Percentiles rank a stretch among this genome's conserved stretches.
These are phyloP conservation scores for Loxodes magnus DNA, from an alignment of 73 alveolate species.

Conservation along the genomic window DNA sequence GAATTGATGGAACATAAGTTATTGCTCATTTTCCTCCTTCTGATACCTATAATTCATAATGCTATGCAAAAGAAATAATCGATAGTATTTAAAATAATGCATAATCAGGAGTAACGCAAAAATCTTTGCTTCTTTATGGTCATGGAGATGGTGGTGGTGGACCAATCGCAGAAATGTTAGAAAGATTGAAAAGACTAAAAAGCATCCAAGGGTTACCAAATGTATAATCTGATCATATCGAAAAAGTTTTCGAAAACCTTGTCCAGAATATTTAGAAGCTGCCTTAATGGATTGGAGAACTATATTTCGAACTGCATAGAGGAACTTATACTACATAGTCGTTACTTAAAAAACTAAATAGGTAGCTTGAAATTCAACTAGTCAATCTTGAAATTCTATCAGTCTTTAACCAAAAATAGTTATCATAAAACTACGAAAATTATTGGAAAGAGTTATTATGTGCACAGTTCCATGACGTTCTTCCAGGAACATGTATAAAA, in stretches of 20 bases:
- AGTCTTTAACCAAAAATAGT: too few species aligned
- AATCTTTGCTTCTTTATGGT: conserved; percentile 29
- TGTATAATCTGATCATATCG: conserved; percentile 15
- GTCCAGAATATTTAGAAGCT: conserved; percentile 9
- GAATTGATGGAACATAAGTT: conserved; percentile 44
- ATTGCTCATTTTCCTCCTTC: conserved; percentile 50
- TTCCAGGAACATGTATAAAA: too few species aligned
- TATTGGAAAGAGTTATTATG: too few species aligned
- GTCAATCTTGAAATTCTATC: conserved; percentile 26
- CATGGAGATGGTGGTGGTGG: conserved; percentile 61
- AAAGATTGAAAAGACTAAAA: conserved; percentile 23
- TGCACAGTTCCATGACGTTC: too few species aligned
- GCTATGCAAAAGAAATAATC: conserved; percentile 16
- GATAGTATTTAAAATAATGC: conserved; percentile 17
- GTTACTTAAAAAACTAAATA: conserved; percentile 15
- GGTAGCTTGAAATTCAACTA: conserved; percentile 22
- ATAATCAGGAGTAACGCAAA: conserved; percentile 31
- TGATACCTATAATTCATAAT: conserved; percentile 31
- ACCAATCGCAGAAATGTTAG: conserved; percentile 25
- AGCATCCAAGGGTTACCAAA: conserved; percentile 41
- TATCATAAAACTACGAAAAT: too few species aligned
- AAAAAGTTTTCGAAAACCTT: conserved; percentile 21
- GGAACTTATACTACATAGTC: conserved; percentile 42
- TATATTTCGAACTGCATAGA: conserved; percentile 37
- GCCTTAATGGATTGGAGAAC: conserved; percentile 40